Evolutionary conservation across 1,284 basidiomycete species (phyloP).

Genomic region (Boletus semigastroideus): DNA sequence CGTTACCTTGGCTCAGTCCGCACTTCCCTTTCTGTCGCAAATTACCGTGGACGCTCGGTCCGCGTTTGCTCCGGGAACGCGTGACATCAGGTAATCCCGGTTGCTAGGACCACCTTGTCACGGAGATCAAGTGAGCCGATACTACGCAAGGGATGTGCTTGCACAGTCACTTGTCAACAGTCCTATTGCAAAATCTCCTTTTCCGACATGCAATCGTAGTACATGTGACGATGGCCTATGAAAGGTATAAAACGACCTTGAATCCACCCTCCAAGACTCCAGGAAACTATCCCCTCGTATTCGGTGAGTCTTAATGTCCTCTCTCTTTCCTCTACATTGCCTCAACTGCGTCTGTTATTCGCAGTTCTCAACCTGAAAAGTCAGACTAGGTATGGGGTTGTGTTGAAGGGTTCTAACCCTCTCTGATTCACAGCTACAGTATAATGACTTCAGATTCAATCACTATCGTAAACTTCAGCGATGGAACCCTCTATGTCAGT

Average conservation of each 20-base stretch:
- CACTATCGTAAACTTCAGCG: not conserved
- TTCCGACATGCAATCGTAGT: no score
- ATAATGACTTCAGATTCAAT: not conserved
- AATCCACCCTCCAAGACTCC: not conserved
- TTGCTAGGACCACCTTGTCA: no score
- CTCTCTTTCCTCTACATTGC: not conserved
- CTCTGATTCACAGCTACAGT: not conserved
- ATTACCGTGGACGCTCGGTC: no score
- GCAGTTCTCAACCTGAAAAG: not conserved
- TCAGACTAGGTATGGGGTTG: not conserved
- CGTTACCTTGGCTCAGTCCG: no score
- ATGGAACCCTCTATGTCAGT: not conserved
- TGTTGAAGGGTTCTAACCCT: not conserved
- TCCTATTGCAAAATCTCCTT: no score
- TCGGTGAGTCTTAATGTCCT: not conserved
- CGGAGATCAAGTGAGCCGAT: no score
- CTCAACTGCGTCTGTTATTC: not conserved
- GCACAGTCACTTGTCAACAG: no score
- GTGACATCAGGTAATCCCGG: no score
- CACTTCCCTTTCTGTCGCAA: no score
- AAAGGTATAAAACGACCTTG: not conserved
- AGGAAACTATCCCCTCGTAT: not conserved
- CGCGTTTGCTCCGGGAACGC: no score
- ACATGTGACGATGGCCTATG: not conserved
- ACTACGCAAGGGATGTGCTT: no score